Base-by-base conservation (phyloP, 2,329 filamentous ascomycete genomes). In the Calonectria naviculata region DNA sequence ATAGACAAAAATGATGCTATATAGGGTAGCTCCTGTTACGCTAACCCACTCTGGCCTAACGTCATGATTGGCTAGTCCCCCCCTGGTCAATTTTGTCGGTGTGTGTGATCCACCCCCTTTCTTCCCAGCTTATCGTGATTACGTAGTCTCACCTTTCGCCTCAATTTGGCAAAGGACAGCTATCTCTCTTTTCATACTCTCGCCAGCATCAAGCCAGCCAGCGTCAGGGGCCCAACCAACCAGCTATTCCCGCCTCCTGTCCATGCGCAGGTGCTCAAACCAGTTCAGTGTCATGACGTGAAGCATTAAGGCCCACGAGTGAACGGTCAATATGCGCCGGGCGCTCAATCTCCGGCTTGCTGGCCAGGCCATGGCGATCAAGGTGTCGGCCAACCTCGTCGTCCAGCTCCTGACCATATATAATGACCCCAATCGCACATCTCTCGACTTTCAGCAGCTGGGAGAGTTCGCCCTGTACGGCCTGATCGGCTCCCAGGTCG, bases 381-480 rank as follows among this genome's bases (percentile, higher is more conserved):
- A 81, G 73, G 78, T 81, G 46, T 80, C 78, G 29, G 79, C 79
- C 67, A 81, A 81, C 65, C 72, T 81, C 42, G 77, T 81, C 68
- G 80, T 80, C 38, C 79, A 81, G 71, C 41, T 75, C 70, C 68
- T 80, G 65, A 71, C 67, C 26, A 72, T 72, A 65, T 72, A 68
- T 24, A 76, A 65, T 21, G 73, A 72, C 34, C 71, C 79, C 4
- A 67, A 62, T 2, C 36, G 73, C 19, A 67, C 72, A 12, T 66
- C 74, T 4, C 75, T 82, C 70, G 82, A 83, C 74, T 67, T 66
- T 64, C 82, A 82, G 72, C 82, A 82, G 72, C 78, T 83, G 24
- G 44, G 78, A 36, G 82, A 83, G 74, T 83, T 83, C 64, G 82
- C 81, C 29, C 58, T 81, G 44, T 83, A 82, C 65, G 82, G 82